Base-by-base conservation (phyloP, 2,329 filamentous ascomycete genomes). In the Alternaria sp. region DNA sequence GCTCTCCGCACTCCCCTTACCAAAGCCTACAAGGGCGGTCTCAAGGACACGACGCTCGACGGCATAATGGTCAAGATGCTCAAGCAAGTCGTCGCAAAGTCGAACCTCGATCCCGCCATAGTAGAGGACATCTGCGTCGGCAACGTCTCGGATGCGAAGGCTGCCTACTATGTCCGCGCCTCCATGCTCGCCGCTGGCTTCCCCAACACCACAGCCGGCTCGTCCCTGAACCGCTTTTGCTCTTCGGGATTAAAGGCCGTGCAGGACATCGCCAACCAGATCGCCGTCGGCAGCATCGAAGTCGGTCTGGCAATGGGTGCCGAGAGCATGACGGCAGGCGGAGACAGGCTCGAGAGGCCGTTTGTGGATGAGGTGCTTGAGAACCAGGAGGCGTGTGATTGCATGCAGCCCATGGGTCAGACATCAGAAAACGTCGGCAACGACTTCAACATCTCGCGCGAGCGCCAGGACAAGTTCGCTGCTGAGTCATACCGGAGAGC, bases 401-500 rank as follows among this genome's bases (percentile, higher is more conserved):
- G 93, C 84, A 87, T 94, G 87, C 87, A 93, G 84, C 91, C 94
- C 67, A 99, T 99, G 95, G 95, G 95, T 23, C 96, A 96, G 86
- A 99, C 95, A 3, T 94, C 90, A 59, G 95, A 99, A 83, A 98
- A 98, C 76, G 93, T 99, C 28, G 92, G 90, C 70, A 87, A 87
- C 48, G 95, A 98, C 80, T 98, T 98, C 78, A 86, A 90, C 74
- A 89, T 99, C 75, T 81, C 86, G 2, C 87, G 95, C 61, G 88
- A 93, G 75, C 80, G 82, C 76, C 91, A 98, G 81, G 95, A 99
- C 79, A 82, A 85, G 66, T 98, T 88, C 77, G 92, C 95, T 0
- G 90, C 90, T 9, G 92, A 96, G 82, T 93, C 89, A 44, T 99
- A 93, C 83, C 86, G 88, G 65, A 86, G 93, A 46, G 95, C 95